Evolutionary conservation across 768 basidiomycete species (phyloP), one percentile per base, ranked within the genome.

Genomic region (Boletales sp.): DNA sequence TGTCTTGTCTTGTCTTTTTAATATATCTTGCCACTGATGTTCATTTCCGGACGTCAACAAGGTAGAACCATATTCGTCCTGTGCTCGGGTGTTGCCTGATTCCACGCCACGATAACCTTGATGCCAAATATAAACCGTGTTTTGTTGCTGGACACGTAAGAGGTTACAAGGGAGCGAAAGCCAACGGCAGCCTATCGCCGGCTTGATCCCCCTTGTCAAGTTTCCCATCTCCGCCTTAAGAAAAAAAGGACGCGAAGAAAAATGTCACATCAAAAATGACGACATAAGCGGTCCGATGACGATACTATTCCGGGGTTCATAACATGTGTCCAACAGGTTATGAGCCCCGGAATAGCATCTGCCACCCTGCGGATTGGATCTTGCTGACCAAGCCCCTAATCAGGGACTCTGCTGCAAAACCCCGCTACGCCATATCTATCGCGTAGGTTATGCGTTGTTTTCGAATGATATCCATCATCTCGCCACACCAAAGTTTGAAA

Each of bases 11-110:
- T 25, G 21, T 25, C 21, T 3, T 37, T 36, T 17, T n/a, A 37
- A 34, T 41, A 25, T 25, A 25, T 25, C 21, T 25, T 25, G 21
- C 21, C 47, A 47, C 39, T 15, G 28, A 28, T 34, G 18, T 56
- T 57, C 65, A 62, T 66, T 51, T 61, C 63, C 61, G 58, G 43
- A 50, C 46, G 36, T 52, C 47, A 53, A 57, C 42, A 21, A 35
- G 30, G 37, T 32, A 37, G 41, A 35, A 17, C 14, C 15, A 48
- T 48, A 51, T 55, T 41, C 54, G 37, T 51, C 38, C 13, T 38
- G 25, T 41, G 49, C 15, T 49, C 47, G 47, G 39, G 21, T 48
- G 54, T 36, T 55, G 46, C 46, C 39, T 55, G 33, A 39, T 12
- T 41, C 53, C 45, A 57, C 50, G 50, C 51, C 43, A 56, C 43